These are phyloP conservation scores for Arachnomyces sp. DNA, from an alignment of 2,329 filamentous ascomycete species.

Conservation along the genomic window DNA sequence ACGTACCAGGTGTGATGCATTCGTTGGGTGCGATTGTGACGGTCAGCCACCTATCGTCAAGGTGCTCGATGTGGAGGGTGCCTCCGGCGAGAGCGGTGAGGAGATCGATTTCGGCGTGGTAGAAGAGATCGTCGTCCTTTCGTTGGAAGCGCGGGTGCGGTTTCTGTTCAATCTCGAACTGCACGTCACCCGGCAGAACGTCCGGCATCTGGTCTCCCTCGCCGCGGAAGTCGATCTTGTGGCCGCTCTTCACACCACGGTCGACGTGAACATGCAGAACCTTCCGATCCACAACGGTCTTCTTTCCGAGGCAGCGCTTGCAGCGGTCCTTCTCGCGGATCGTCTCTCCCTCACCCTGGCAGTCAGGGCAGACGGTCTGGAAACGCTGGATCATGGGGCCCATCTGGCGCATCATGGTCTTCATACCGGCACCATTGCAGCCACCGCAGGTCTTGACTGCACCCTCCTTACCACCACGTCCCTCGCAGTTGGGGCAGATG, in stretches of 20 bases:
- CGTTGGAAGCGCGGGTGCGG: conserved; percentile 92
- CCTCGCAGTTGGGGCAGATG: conserved; percentile 91
- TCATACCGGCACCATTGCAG: conserved; percentile 94
- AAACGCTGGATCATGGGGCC: conserved; percentile 99
- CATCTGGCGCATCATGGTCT: conserved; percentile 99
- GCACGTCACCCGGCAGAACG: conserved; percentile 87
- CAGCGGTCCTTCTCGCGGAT: conserved; percentile 96
- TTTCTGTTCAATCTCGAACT: conserved; percentile 99
- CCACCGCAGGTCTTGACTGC: conserved; percentile 88
- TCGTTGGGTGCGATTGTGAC: conserved; percentile 91
- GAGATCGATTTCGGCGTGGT: conserved; percentile 90
- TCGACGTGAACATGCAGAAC: conserved; percentile 98
- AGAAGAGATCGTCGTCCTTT: conserved; percentile 92
- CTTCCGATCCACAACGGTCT: conserved; percentile 95
- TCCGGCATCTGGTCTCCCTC: conserved; percentile 95
- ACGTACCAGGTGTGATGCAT: conserved; percentile 82
- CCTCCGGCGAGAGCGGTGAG: conserved; percentile 91
- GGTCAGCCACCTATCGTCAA: conserved; percentile 93
- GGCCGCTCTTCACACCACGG: conserved; percentile 83
- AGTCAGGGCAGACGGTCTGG: conserved; percentile 98
- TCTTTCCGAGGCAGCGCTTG: conserved; percentile 95
- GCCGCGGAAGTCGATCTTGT: conserved; percentile 93
- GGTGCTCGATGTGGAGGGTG: conserved; percentile 85
- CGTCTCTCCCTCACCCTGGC: conserved; percentile 92
- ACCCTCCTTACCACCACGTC: conserved; percentile 91